These are phyloP conservation scores for Phytophthora constricta DNA, from an alignment of 352 stramenopile genomes.

Conservation along the genomic window DNA sequence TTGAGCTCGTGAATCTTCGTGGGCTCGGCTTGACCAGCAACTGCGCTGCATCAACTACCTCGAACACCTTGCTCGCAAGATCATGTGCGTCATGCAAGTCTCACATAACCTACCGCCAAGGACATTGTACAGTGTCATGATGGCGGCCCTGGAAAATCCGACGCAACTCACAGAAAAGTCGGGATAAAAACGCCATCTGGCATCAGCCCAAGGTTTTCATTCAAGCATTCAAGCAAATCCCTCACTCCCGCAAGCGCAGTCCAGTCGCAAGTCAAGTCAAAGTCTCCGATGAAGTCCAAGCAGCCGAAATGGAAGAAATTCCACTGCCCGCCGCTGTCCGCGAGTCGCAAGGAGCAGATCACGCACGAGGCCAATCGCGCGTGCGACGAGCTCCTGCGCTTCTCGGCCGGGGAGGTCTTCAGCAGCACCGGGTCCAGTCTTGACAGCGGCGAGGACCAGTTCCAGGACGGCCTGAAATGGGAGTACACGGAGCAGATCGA, in stretches of 20 bases:
- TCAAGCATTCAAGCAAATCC: too few relatives aligned
- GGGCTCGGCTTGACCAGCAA: too few relatives aligned
- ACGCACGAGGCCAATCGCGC: conserved; percentile 71
- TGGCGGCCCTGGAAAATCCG: too few relatives aligned
- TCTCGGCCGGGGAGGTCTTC: conserved; percentile 70
- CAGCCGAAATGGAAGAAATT: conserved; percentile 81
- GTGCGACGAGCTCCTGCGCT: conserved; percentile 80
- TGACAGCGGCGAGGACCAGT: conserved; percentile 35
- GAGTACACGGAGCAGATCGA: conserved; percentile 77
- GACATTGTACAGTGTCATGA: too few relatives aligned
- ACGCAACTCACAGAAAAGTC: too few relatives aligned
- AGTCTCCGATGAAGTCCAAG: conserved; percentile 48
- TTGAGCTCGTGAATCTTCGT: too few relatives aligned
- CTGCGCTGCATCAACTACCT: too few relatives aligned
- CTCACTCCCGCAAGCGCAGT: not conserved
- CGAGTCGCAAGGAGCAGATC: conserved; percentile 68
- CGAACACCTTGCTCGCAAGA: too few relatives aligned
- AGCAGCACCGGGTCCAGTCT: conserved; percentile 32
- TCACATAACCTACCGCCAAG: too few relatives aligned
- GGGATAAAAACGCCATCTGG: too few relatives aligned
- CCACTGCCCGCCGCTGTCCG: conserved; percentile 73
- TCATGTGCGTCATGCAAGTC: too few relatives aligned
- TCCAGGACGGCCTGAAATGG: conserved; percentile 67
- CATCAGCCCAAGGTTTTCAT: too few relatives aligned
- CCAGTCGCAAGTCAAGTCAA: not conserved